phyloP scores from a whole-genome alignment of 768 basidiomycete genomes.

The Astraeus odoratus region DNA sequence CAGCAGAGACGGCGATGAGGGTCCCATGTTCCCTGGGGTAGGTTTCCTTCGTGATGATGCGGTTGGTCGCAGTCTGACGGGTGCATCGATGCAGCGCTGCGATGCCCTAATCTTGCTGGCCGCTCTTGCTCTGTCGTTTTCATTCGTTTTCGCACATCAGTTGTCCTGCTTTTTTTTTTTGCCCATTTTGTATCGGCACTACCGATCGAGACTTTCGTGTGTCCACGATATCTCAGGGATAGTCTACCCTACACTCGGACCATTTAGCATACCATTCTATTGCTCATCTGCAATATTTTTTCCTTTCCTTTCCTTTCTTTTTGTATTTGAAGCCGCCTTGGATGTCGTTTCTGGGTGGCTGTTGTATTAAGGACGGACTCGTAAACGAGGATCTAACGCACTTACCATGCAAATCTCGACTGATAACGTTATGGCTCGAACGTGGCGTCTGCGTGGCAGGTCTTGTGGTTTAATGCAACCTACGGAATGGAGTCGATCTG shows the following conservation, averaged over 20 bases:
- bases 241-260: neutral
- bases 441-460: neutral
- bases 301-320: neutral
- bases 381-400: constrained; percentile 1
- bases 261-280: constrained; percentile 7
- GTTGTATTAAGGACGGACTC: constrained; percentile 3
- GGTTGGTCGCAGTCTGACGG: neutral
- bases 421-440: neutral
- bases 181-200: neutral
- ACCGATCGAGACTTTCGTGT: neutral
- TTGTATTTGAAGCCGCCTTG: neutral
- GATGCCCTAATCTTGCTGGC: neutral
- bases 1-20: constrained; percentile 56
- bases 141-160: neutral
- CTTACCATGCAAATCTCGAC: neutral
- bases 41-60: neutral
- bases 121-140: neutral
- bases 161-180: neutral
- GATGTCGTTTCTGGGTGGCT: neutral
- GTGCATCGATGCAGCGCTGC: too few relatives aligned
- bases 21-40: constrained; percentile 8
- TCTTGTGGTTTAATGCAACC: neutral
- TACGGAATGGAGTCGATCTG: neutral
- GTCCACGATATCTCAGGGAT: constrained; percentile 4
- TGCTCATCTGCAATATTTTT: constrained; percentile 3